Evolutionary conservation across 2,329 filamentous ascomycete species (phyloP).

Genomic region (Cercospora sp.): DNA sequence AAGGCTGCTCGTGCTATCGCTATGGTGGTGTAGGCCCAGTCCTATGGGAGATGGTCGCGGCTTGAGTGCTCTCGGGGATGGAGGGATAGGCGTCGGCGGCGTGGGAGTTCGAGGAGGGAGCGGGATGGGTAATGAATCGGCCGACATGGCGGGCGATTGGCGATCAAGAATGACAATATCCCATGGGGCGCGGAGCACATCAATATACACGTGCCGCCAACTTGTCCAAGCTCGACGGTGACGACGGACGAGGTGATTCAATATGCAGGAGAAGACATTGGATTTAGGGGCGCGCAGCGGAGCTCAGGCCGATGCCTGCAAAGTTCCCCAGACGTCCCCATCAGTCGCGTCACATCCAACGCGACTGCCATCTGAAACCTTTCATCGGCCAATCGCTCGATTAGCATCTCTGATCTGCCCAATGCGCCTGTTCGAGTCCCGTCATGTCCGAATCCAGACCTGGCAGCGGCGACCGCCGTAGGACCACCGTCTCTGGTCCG

Average conservation of each 20-base stretch:
- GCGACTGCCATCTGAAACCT: background rate
- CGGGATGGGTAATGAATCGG: conserved; percentile 57
- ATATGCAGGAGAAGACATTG: background rate
- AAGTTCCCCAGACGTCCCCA: background rate
- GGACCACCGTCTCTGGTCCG: conserved; percentile 27
- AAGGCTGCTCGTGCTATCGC: conserved; percentile 29
- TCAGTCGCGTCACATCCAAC: background rate
- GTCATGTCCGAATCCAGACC: conserved; percentile 13
- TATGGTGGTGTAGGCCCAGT: conserved; percentile 28
- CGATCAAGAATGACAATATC: background rate
- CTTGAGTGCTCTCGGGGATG: conserved; percentile 18
- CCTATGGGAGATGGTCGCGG: conserved; percentile 19
- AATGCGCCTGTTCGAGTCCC: conserved; percentile 21
- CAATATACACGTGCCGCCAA: conserved; percentile 3
- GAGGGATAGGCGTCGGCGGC: conserved; percentile 52
- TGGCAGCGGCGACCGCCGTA: conserved; percentile 30
- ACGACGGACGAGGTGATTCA: background rate
- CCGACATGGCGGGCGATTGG: conserved; percentile 53
- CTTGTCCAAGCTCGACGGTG: conserved; percentile 1
- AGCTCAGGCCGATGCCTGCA: background rate
- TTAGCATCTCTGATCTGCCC: conserved; percentile 12
- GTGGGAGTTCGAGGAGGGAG: conserved; percentile 65
- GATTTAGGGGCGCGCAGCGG: background rate
- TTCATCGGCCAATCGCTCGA: conserved; percentile 6
- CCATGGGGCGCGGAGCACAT: background rate